A percentile compares a stretch with the other conserved stretches of the same genome.
Conservation (phyloP, 2,329 filamentous ascomycete species). For the Tolypocladium tundrense region DNA sequence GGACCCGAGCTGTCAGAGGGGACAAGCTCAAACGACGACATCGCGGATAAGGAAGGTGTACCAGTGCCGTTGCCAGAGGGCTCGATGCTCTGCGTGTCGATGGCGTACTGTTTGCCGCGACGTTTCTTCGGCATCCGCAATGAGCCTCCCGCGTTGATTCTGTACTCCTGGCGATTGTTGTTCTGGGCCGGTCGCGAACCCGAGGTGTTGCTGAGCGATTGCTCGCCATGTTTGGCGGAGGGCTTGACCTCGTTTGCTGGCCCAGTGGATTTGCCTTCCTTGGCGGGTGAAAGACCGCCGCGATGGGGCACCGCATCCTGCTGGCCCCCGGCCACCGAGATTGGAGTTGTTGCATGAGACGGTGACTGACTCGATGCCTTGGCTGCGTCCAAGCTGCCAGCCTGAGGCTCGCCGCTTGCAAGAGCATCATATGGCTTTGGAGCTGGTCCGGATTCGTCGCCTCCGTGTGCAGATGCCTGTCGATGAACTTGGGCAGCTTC, state of each 20-base stretch:
- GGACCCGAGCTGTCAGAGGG: background rate
- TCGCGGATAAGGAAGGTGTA: constrained; percentile 4
- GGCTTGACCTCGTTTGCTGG: background rate
- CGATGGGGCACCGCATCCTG: background rate
- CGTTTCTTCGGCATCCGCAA: constrained; percentile 20
- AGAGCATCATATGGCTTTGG: too few species aligned
- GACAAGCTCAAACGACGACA: background rate
- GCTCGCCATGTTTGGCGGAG: background rate
- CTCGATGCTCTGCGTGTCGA: background rate
- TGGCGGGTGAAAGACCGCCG: background rate
- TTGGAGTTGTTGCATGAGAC: too few species aligned
- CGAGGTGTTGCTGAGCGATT: background rate
- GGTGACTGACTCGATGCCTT: too few species aligned
- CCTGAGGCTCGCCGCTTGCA: background rate
- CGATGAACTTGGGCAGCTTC: background rate
- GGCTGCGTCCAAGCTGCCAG: background rate
- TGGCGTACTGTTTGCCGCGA: constrained; percentile 7
- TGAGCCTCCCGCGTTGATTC: constrained; percentile 21
- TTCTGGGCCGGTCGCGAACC: background rate
- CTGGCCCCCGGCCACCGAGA: background rate
- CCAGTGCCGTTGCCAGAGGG: background rate
- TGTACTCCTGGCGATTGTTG: constrained; percentile 10
- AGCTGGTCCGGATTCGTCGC: background rate
- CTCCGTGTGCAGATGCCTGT: background rate
- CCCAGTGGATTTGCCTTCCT: background rate